Evolutionary conservation across 345 rosid species (phyloP).

Genomic region (Xanthoceras sorbifolium): DNA sequence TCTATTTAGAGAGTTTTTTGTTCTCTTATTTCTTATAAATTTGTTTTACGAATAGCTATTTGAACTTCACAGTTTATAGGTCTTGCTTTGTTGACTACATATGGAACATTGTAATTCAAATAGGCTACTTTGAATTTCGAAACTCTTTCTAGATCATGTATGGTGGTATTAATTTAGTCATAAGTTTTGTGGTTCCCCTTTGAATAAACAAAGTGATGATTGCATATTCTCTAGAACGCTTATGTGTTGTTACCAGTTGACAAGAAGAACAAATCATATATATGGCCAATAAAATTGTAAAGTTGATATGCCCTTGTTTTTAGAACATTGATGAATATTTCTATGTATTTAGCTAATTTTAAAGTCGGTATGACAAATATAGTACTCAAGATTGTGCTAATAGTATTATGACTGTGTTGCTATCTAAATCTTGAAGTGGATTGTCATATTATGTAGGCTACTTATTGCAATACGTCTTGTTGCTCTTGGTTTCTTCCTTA

Average conservation of each 20-base stretch:
- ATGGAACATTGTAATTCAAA: neutral
- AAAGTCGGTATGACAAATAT: neutral
- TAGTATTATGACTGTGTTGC: neutral
- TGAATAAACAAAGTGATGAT: neutral
- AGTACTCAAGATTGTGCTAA: neutral
- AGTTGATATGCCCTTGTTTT: neutral
- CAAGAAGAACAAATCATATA: neutral
- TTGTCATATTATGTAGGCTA: slow-evolving; percentile 29
- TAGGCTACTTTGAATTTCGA: neutral
- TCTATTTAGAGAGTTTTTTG: neutral
- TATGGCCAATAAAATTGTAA: neutral
- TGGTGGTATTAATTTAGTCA: neutral
- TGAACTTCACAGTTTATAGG: neutral
- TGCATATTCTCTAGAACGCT: too few species aligned
- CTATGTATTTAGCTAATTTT: neutral
- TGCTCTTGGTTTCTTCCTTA: slow-evolving; percentile 64
- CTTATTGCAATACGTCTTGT: slow-evolving; percentile 55
- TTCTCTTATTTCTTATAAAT: neutral
- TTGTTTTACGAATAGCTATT: neutral
- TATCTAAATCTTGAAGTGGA: neutral
- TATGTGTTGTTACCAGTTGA: too few species aligned
- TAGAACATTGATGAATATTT: neutral
- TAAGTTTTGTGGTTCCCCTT: neutral
- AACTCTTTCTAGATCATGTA: neutral
- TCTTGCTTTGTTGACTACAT: neutral